Base-by-base conservation (phyloP, 2,329 filamentous ascomycete species). In the Penicillium sumatraense region DNA sequence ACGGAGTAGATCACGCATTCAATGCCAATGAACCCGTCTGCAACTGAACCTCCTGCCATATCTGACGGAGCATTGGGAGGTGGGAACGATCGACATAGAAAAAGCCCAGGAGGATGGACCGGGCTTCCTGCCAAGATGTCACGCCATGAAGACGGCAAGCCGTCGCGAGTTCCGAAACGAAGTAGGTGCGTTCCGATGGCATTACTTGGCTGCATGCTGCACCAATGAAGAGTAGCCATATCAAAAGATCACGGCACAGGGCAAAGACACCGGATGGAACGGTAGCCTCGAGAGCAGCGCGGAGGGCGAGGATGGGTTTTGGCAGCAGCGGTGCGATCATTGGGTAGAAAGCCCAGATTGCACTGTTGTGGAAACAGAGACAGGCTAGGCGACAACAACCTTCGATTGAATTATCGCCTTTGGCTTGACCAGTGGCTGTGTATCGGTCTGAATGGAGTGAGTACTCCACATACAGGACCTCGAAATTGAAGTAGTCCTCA, bases 311-410 rank as follows among this genome's bases (percentile, higher is more conserved):
- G 21, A 75, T 68, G 1, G 73, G 72, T 47, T 69, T 68, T 9
- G 69, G 68, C 16, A 75, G 70, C 1, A 75, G 61, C 1, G 71
- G 70, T 2, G 58, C 72, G 16, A 73, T 59, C 44, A 65, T 59
- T 1, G 73, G 73, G 56, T 75, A 75, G 51, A 75, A 75, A 46
- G 65, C 67, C 73, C 73, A 75, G 54, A 75, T 73, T 20, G 67
- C 60, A 36, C 64, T 72, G 62, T 75, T 75, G 63, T 75, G 73
- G 67, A 73, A 75, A 2, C 73, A 56, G 3, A 75, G 64, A 45
- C 69, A 69, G 20, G 71, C 72, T 8, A 75, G 68, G n/a, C 73
- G 73, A 18, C 68, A 65, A 53, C 71, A 72, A 40, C 72, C 73
- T 54, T 75, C 72, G 45, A 74, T 72, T 5, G 70, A 68, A 42